Evolutionary conservation across 2,329 filamentous ascomycete species (phyloP), one percentile per base, ranked within the genome.

Genomic region (Zymoseptoria brevis): DNA sequence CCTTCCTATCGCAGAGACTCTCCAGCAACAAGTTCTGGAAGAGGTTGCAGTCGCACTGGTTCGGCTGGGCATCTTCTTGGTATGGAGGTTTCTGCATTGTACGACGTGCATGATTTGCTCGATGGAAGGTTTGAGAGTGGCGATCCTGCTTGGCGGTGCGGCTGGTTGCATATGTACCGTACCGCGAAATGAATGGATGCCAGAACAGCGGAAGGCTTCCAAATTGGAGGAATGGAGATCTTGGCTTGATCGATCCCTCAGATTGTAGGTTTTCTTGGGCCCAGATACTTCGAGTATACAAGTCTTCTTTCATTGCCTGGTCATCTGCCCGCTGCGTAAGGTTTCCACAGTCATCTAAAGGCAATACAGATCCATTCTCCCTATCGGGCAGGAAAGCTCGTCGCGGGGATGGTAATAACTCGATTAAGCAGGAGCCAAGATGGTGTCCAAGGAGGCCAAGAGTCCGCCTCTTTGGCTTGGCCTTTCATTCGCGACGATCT

Each of bases 1-100:
- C 60, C 58, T 62, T 62, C 60, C 60, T 60, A 62, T 60, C 55
- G 53, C 35, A 62, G 60, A 53, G 35, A 0, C 35, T 45, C 13
- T 45, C 35, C 5, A 4, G 35, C 35, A 45, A 7, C n/a, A 16
- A n/a, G 16, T 45, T n/a, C 13, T n/a, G 13, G 35, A 16, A 16
- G 11, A 45, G 35, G 35, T 45, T 45, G 16, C 35, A n/a, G 35
- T 45, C 35, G 35, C 35, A 45, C 13, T 11, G 35, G 7, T 4
- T 2, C 2, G 35, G 35, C 51, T 53, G 51, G 24, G 51, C 51
- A 19, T 26, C 22, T 24, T 53, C 51, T 53, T 53, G 51, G 51
- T 45, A 45, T 16, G 35, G 35, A 45, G 35, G 13, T 11, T 13
- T 45, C 13, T 45, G 6, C 16, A 16, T n/a, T 11, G 35, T 41